Evolutionary conservation across 2,329 filamentous ascomycete species (phyloP).

Genomic region (Ceratocystis ficicola): DNA sequence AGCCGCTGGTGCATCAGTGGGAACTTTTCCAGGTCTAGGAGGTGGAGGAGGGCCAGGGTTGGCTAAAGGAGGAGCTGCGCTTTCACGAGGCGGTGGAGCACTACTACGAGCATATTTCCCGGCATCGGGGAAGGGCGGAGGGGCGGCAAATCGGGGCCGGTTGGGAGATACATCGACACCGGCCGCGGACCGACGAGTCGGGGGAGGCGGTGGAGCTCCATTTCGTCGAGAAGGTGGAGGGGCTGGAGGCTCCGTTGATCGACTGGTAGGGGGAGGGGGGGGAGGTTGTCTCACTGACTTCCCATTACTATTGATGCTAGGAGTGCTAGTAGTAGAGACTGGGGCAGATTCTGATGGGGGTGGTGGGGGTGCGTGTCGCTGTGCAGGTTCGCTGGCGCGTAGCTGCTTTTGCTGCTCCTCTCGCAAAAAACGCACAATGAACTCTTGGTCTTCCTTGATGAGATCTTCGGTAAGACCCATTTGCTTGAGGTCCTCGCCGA

Average conservation of each 20-base stretch:
- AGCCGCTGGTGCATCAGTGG: conserved; percentile 22
- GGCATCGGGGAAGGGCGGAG: conserved; percentile 78
- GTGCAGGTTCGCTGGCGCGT: conserved; percentile 20
- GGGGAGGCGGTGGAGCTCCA: conserved; percentile 44
- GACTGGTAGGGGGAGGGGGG: conserved; percentile 27
- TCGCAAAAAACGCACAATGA: conserved; percentile 52
- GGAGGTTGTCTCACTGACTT: conserved; percentile 28
- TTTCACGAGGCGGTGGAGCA: conserved; percentile 18
- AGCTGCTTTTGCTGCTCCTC: conserved; percentile 40
- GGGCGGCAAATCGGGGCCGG: conserved; percentile 64
- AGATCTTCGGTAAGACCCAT: conserved; percentile 55
- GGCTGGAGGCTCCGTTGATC: conserved; percentile 26
- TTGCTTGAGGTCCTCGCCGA: conserved; percentile 49
- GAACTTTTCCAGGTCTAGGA: conserved; percentile 19
- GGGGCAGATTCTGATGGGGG: conserved; percentile 23
- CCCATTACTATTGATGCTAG: conserved; percentile 17
- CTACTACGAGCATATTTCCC: conserved; percentile 67
- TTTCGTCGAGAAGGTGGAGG: conserved; percentile 29
- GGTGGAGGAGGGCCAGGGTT: conserved; percentile 21
- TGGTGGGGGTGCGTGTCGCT: conserved; percentile 21
- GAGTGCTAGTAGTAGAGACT: conserved; percentile 24
- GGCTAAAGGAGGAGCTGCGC: conserved; percentile 13
- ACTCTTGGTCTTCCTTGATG: conserved; percentile 56
- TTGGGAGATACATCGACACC: conserved; percentile 41
- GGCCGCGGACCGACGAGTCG: conserved; percentile 44